A percentile compares a stretch with the other conserved stretches of the same genome.
Conservation (phyloP, 352 stramenopile genomes). For the Pythium biforme region DNA sequence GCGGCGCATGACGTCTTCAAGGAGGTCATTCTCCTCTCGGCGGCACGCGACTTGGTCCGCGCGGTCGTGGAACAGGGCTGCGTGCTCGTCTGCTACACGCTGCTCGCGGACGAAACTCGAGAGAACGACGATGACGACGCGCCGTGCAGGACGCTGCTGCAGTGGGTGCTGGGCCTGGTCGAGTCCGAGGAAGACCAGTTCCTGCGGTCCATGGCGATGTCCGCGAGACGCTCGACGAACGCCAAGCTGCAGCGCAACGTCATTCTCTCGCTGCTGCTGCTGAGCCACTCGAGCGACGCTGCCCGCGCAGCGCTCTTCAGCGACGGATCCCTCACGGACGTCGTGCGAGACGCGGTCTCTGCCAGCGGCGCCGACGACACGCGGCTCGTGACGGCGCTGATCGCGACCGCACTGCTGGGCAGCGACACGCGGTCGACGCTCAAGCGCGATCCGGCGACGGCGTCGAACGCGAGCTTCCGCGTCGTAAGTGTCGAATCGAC, state of each 20-base stretch:
- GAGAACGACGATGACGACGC: background rate
- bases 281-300: constrained; percentile 29
- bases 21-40: constrained; percentile 25
- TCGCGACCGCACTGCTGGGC: constrained; percentile 27
- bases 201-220: constrained; percentile 26
- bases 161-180: constrained; percentile 33
- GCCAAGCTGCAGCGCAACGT: constrained; percentile 42
- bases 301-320: constrained; percentile 21
- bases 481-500: background rate
- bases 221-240: constrained; percentile 38
- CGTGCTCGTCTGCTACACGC: constrained; percentile 33
- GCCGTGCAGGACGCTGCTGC: constrained; percentile 5
- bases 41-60: constrained; percentile 33
- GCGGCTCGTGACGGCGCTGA: constrained; percentile 26
- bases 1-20: constrained; percentile 25
- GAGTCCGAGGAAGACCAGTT: constrained; percentile 25
- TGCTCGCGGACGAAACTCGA: constrained; percentile 5
- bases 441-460: constrained; percentile 27
- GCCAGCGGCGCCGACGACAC: constrained; percentile 15
- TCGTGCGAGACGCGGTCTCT: constrained; percentile 28
- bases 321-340: constrained; percentile 11
- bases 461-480: constrained; percentile 9
- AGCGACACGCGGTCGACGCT: constrained; percentile 41
- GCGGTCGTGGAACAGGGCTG: constrained; percentile 51
- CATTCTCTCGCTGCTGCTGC: constrained; percentile 38